These are phyloP conservation scores for Phytopythium mirpurense DNA, from an alignment of 352 stramenopile species.

Conservation along the genomic window DNA sequence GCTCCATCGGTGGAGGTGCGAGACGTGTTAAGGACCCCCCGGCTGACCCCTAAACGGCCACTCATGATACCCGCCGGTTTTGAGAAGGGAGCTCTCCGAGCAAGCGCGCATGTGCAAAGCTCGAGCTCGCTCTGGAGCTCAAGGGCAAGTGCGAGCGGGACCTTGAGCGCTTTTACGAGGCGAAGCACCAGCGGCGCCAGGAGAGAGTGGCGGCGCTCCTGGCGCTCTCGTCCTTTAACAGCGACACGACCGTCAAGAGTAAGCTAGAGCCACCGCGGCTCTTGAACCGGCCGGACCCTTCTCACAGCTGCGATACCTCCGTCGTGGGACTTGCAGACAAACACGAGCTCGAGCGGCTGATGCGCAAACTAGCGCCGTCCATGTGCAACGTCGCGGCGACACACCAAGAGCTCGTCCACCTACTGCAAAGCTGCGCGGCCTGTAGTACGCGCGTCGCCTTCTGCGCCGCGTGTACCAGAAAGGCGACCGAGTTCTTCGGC, in stretches of 20 bases:
- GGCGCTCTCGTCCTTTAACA: not conserved
- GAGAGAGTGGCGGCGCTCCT: constrained; percentile 3
- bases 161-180: constrained; percentile 35
- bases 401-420: constrained; percentile 50
- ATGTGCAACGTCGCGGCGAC: constrained; percentile 53
- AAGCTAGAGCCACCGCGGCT: not conserved
- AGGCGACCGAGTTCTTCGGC: constrained; percentile 58
- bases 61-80: no score
- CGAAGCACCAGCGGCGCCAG: constrained; percentile 20
- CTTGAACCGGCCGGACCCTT: not conserved
- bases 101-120: constrained; percentile 25
- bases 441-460: constrained; percentile 53
- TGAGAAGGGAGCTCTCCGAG: not conserved
- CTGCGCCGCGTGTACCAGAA: constrained; percentile 37
- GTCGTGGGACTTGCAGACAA: constrained; percentile 29
- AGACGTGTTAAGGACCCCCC: not conserved
- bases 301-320: not conserved
- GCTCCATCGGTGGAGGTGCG: not conserved
- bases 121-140: constrained; percentile 47
- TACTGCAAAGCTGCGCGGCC: constrained; percentile 42
- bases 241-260: not conserved
- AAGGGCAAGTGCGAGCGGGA: constrained; percentile 53
- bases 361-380: constrained; percentile 56
- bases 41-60: no score
- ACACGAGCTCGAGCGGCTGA: constrained; percentile 40